Evolutionary conservation across 208 protist species (phyloP).

Genomic region (Polymyxa betae): DNA sequence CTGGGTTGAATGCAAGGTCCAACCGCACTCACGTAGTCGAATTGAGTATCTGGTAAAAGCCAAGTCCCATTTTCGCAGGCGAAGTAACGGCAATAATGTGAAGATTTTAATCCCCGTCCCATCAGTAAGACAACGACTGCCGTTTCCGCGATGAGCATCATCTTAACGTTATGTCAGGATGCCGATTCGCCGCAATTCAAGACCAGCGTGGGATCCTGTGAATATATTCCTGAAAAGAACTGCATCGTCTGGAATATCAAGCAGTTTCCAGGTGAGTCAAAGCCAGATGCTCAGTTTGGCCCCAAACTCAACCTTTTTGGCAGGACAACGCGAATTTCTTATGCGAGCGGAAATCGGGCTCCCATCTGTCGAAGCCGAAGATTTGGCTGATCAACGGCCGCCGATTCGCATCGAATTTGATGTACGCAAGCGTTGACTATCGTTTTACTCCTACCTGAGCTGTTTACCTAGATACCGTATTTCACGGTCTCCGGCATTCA

Average conservation of each 20-base stretch:
- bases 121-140: slow-evolving; percentile 34
- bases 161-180: slow-evolving; percentile 74
- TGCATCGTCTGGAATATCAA: slow-evolving; percentile 95
- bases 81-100: slow-evolving; percentile 91
- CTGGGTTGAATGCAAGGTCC: slow-evolving; percentile 55
- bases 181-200: slow-evolving; percentile 92
- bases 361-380: slow-evolving; percentile 45
- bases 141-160: slow-evolving; percentile 39
- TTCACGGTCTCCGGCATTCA: slow-evolving; percentile 96
- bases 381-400: slow-evolving; percentile 15
- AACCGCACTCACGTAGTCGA: slow-evolving; percentile 28
- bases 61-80: slow-evolving; percentile 85
- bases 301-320: background rate
- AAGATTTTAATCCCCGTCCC: slow-evolving; percentile 96
- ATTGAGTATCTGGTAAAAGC: slow-evolving; percentile 75
- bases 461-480: slow-evolving; percentile 90
- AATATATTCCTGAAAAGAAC: slow-evolving; percentile 94
- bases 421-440: background rate
- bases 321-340: slow-evolving; percentile 61
- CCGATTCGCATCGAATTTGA: slow-evolving; percentile 53
- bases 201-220: slow-evolving; percentile 78
- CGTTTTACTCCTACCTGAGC: slow-evolving; percentile 56
- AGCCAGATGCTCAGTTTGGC: background rate
- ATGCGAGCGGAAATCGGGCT: slow-evolving; percentile 55
- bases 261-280: slow-evolving; percentile 88